Conservation (phyloP, 129 eudicot genomes). For the Saposhnikovia divaricata region DNA sequence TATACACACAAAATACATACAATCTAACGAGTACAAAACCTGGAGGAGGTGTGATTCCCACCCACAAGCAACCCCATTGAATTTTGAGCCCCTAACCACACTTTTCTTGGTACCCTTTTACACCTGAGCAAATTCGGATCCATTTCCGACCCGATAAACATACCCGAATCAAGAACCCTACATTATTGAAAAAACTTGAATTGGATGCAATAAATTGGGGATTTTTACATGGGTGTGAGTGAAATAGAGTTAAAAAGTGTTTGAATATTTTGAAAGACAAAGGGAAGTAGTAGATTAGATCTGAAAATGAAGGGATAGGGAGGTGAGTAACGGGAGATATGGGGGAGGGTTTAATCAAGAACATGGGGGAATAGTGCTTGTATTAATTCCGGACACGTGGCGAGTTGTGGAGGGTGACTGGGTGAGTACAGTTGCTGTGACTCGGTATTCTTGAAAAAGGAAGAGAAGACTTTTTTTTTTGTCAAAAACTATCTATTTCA, state of each 20-base stretch:
- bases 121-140: constrained; percentile 30
- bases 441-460: no score
- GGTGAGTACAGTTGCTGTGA: background rate
- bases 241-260: background rate
- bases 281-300: background rate
- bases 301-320: background rate
- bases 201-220: background rate
- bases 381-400: background rate
- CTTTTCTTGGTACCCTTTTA: constrained; percentile 53
- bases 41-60: constrained; percentile 99
- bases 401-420: background rate
- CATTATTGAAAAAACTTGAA: background rate
- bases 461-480: no score
- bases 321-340: background rate
- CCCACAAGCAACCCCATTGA: constrained; percentile 92
- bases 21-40: constrained; percentile 93
- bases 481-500: no score
- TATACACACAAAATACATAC: constrained; percentile 8
- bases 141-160: constrained; percentile 19
- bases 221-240: background rate
- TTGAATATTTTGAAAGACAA: background rate
- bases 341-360: background rate
- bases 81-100: constrained; percentile 76
- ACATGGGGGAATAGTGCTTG: background rate
- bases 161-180: constrained; percentile 4